Conservation (phyloP, 768 basidiomycete species). For the Collybia nuda region DNA sequence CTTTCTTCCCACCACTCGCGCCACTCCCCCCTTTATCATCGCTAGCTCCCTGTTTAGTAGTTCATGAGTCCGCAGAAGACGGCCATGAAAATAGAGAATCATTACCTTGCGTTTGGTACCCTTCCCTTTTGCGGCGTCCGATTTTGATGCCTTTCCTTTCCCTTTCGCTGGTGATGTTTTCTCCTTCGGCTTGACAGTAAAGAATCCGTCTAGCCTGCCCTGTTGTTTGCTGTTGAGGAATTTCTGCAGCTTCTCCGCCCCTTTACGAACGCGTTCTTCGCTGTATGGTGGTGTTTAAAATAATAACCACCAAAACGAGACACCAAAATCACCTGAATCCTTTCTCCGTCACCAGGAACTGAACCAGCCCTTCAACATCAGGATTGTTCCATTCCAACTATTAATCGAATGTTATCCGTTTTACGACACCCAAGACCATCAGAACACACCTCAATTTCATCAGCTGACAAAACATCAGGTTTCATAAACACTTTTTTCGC, state of each 20-base stretch:
- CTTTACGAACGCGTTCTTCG: conserved; percentile 95
- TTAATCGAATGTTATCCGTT: too few species aligned
- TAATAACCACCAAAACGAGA: not conserved
- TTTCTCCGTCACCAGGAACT: conserved; percentile 92
- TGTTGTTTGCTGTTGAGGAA: conserved; percentile 90
- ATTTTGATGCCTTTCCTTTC: conserved; percentile 38
- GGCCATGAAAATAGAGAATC: not conserved
- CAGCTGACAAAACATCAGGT: conserved; percentile 87
- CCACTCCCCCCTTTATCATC: conserved; percentile 39
- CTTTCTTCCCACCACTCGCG: conserved; percentile 35
- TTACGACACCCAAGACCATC: too few species aligned
- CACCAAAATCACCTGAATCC: conserved; percentile 79
- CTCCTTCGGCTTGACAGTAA: conserved; percentile 69
- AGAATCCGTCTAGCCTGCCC: conserved; percentile 95
- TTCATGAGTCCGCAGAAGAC: not conserved
- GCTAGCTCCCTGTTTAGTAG: conserved; percentile 18
- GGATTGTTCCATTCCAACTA: conserved; percentile 95
- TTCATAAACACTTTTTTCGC: conserved; percentile 88
- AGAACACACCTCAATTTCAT: conserved; percentile 72
- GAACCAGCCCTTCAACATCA: conserved; percentile 88
- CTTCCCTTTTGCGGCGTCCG: conserved; percentile 32
- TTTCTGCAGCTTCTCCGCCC: conserved; percentile 90
- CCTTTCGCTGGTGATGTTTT: conserved; percentile 33
- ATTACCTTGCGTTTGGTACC: conserved; percentile 51
- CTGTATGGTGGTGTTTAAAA: conserved; percentile 38